phyloP scores from a whole-genome alignment of 179 eudicot species.

The Beta lomatogona region DNA sequence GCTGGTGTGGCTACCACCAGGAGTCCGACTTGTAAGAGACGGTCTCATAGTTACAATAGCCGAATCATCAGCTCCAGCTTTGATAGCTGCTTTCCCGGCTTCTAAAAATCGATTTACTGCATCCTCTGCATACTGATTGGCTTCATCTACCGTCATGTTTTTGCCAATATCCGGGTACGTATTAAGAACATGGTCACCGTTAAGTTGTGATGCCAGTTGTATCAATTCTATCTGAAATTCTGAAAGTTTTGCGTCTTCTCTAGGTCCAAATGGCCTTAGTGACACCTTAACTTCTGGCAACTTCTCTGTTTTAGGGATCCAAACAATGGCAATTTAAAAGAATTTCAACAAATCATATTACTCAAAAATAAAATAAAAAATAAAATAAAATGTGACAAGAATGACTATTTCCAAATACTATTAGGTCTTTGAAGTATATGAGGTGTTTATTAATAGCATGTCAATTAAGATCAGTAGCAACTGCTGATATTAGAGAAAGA shows the following conservation, averaged over 20 bases:
- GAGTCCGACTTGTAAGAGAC: conserved; percentile 71
- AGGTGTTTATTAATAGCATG: conserved; percentile 1
- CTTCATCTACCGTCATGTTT: conserved; percentile 75
- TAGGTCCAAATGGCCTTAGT: conserved; percentile 79
- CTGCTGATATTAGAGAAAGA: background rate
- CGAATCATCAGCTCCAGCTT: conserved; percentile 93
- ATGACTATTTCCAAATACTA: background rate
- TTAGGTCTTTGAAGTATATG: background rate
- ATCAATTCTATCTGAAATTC: conserved; percentile 86
- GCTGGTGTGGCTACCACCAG: conserved; percentile 37
- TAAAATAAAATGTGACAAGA: background rate
- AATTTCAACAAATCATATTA: background rate
- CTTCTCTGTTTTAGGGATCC: conserved; percentile 44
- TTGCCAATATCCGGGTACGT: conserved; percentile 80
- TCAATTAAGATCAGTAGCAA: too few species aligned
- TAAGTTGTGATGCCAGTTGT: conserved; percentile 93
- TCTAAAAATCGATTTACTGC: conserved; percentile 84
- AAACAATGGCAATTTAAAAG: background rate
- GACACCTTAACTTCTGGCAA: conserved; percentile 72
- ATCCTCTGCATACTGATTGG: conserved; percentile 74
- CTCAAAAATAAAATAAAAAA: background rate
- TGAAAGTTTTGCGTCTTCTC: conserved; percentile 70
- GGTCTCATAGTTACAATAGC: conserved; percentile 91
- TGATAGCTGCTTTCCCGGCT: conserved; percentile 87
- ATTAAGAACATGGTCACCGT: conserved; percentile 77